phyloP scores from a whole-genome alignment of 192 early-diverging fungal species.

The Piromyces finnis region DNA sequence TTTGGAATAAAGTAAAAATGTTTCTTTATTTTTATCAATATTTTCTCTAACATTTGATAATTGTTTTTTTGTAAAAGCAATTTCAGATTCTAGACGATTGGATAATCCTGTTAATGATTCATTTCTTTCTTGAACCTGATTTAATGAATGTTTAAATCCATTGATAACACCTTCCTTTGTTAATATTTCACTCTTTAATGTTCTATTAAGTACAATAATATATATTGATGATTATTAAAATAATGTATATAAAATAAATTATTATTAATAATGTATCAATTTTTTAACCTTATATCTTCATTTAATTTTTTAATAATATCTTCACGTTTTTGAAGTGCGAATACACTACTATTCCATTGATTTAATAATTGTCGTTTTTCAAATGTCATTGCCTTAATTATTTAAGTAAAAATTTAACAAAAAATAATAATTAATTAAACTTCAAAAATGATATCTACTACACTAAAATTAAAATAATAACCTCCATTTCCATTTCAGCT shows the following conservation, averaged over 20 bases:
- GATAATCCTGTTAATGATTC: conserved; percentile 29
- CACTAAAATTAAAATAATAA: too few species aligned
- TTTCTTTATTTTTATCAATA: conserved; percentile 23
- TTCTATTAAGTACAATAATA: conserved; percentile 12
- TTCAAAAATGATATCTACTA: too few species aligned
- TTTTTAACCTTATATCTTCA: conserved; percentile 4
- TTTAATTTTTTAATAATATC: conserved; percentile 15
- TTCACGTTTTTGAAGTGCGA: conserved; percentile 29
- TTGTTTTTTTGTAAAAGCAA: conserved; percentile 21
- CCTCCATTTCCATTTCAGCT: conserved; percentile 39
- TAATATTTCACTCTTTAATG: conserved; percentile 19
- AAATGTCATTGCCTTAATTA: conserved; percentile 26
- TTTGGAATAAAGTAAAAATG: conserved; percentile 21
- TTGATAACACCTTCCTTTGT: conserved; percentile 23
- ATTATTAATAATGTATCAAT: neutral
- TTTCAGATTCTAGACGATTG: conserved; percentile 27
- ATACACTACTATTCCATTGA: conserved; percentile 39
- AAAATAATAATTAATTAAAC: too few species aligned
- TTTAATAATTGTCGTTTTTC: conserved; percentile 38
- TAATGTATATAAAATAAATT: too few species aligned
- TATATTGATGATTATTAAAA: too few species aligned
- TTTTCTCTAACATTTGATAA: conserved; percentile 19
- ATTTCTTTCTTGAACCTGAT: conserved; percentile 22
- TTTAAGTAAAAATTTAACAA: too few species aligned
- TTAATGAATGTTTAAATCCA: conserved; percentile 22